Base-by-base conservation (phyloP, 225 moss, liverwort and hornwort species). In the Pleurozium schreberi region DNA sequence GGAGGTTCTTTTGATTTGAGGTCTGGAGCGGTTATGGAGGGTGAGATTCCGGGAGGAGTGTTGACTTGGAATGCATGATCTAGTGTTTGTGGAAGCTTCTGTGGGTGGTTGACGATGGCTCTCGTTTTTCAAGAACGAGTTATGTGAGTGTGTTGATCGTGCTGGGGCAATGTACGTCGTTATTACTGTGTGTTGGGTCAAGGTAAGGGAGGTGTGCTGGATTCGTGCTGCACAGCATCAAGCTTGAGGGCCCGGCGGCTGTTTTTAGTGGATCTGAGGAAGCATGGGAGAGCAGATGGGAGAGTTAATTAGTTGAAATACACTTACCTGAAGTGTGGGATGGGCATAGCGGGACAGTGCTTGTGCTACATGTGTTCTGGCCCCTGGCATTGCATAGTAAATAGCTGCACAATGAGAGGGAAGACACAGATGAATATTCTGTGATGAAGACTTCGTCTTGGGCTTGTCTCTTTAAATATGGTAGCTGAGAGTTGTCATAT, bases 21-120 rank as follows among this genome's bases (percentile, higher is more conserved):
- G 85, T 83, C 49, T 79, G 80, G 86, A 91, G 88, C 93, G 90
- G 93, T 91, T 91, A 93, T 59, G 57, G 69, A 81, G 53, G 60
- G 31, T 75, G 83, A 88, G 91, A 77, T 71, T 69, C 84, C 55
- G 66, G 88, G 75, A 87, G 80, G 80, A 75, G n/a, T 76, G 34
- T 77, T 63, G 77, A 31, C 55, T 86, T 70, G 58, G 59, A 69
- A 77, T 28, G 71, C 63, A 82, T 85, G 92, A 92, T 90, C 81
- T 91, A 85, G 81, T 75, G 28, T 85, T 82, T 85, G 28, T 36
- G 78, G 17, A 70, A 81, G 89, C 53, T 66, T 91, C 80, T 53
- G 20, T 27, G 59, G 52, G 85, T 82, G 66, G 73, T 86, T 69
- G 91, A 76, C 45, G 85, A 85, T 76, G 81, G 62, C 80, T 92